Evolutionary conservation across 2,329 filamentous ascomycete genomes (phyloP).

Genomic region (Xylaria sp.): DNA sequence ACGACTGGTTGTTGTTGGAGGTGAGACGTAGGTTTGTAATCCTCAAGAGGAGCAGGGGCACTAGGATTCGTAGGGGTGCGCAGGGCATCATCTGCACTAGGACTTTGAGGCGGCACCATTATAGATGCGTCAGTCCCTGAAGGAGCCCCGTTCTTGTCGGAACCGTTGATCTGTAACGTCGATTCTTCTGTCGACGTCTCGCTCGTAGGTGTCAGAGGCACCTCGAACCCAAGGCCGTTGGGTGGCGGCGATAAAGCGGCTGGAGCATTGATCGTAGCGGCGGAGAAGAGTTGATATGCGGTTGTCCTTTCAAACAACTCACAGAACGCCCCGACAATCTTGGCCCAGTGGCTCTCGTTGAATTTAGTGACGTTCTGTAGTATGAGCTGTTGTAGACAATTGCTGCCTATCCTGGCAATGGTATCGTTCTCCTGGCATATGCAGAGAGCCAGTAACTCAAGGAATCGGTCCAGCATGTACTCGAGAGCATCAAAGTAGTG

Average conservation of each 20-base stretch:
- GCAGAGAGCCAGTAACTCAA: slow-evolving; percentile 90
- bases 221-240: slow-evolving; percentile 56
- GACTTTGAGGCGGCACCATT: slow-evolving; percentile 24
- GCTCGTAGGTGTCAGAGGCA: slow-evolving; percentile 44
- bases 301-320: slow-evolving; percentile 94
- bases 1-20: slow-evolving; percentile 87
- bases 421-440: slow-evolving; percentile 99
- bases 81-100: slow-evolving; percentile 23
- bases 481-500: slow-evolving; percentile 97
- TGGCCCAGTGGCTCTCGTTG: slow-evolving; percentile 81
- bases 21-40: slow-evolving; percentile 78
- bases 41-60: slow-evolving; percentile 66
- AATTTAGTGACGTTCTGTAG: slow-evolving; percentile 96
- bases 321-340: slow-evolving; percentile 94
- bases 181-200: slow-evolving; percentile 53
- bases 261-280: slow-evolving; percentile 62
- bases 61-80: slow-evolving; percentile 31
- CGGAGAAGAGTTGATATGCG: slow-evolving; percentile 91
- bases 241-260: slow-evolving; percentile 54
- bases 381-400: slow-evolving; percentile 95
- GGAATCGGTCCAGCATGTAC: slow-evolving; percentile 97
- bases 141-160: slow-evolving; percentile 45
- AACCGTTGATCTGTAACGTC: slow-evolving; percentile 64
- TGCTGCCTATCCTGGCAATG: slow-evolving; percentile 95
- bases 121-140: slow-evolving; percentile 38